Base-by-base conservation (phyloP, 106 monocot genomes). In the Vanilla planifolia region DNA sequence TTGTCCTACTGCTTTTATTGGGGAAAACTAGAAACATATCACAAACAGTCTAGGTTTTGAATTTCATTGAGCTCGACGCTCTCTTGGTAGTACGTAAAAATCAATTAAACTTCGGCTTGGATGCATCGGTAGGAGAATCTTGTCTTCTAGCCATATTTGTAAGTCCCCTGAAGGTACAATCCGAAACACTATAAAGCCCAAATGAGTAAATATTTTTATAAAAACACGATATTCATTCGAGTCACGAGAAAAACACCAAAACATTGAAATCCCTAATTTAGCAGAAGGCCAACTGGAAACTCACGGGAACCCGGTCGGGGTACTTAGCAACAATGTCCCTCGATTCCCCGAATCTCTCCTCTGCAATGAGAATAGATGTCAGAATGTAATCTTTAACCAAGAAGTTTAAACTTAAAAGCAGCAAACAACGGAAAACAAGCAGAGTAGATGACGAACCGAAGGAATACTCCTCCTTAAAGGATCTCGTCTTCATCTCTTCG, bases 381-480 rank as follows among this genome's bases (percentile, higher is more conserved):
- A 73, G 16, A 36, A 15, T 30, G 25, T 10, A 34, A 61, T 50
- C 10, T 19, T 33, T 13, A 60, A 17, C 1, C 43, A 15, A 25
- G 0, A 33, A 33, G 50, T 1, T 4, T n/a, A n/a, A 5, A 46
- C 35, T 35, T 23, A 32, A 41, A 35, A 46, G 6, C 5, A 25
- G 24, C 5, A 43, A 44, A 27, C 3, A 59, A 34, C 21, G 3
- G 28, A 58, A 30, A 32, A 3, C 5, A 26, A 15, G 26, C 42
- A 28, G 48, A 23, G 42, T 27, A 26, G 9, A 33, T 8, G 20
- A 77, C 86, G 45, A 47, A 86, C 86, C 81, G 33, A 86, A 66
- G 46, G 86, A 59, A 81, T 71, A 81, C 72, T 86, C 78, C 6
- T 86, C 75, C 68, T 81, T 86, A 78, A 86, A 86, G 29, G 71